Evolutionary conservation across 225 moss, liverwort and hornwort species (phyloP).

Genomic region (Asterella californica): DNA sequence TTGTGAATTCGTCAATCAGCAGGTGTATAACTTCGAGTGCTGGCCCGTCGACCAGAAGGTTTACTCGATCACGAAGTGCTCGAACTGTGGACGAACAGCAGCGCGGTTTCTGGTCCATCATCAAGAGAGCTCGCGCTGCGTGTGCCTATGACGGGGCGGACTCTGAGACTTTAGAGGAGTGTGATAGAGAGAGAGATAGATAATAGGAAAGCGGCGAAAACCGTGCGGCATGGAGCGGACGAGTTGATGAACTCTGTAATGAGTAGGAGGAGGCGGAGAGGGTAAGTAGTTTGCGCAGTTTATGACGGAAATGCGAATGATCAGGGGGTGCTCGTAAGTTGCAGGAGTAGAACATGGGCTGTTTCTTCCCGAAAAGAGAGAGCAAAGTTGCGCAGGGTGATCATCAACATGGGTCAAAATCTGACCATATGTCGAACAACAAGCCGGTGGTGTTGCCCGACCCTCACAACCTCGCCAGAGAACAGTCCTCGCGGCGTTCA

Average conservation of each 20-base stretch:
- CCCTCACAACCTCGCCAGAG: constrained; percentile 51
- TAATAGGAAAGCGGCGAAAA: background rate
- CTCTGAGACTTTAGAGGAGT: background rate
- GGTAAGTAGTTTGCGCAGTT: too few relatives aligned
- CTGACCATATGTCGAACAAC: constrained; percentile 46
- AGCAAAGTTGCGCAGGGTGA: constrained; percentile 43
- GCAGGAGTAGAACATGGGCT: constrained; percentile 41
- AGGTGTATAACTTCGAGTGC: background rate
- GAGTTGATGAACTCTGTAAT: background rate
- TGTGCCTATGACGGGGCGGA: background rate
- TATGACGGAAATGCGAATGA: constrained; percentile 6
- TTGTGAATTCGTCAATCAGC: background rate
- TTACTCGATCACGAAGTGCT: background rate
- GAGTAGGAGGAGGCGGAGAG: background rate
- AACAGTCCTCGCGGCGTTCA: constrained; percentile 44
- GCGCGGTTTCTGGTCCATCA: background rate
- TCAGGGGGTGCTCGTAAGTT: constrained; percentile 8
- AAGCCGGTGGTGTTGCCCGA: constrained; percentile 53
- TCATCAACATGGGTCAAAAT: constrained; percentile 41
- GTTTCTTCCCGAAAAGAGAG: constrained; percentile 48
- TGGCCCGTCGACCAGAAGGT: background rate
- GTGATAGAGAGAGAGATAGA: background rate
- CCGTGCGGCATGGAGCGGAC: background rate
- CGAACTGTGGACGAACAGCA: background rate
- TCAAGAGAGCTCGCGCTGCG: background rate